Base-by-base conservation (phyloP, 257 asterid species). In the Agastache rugosa region DNA sequence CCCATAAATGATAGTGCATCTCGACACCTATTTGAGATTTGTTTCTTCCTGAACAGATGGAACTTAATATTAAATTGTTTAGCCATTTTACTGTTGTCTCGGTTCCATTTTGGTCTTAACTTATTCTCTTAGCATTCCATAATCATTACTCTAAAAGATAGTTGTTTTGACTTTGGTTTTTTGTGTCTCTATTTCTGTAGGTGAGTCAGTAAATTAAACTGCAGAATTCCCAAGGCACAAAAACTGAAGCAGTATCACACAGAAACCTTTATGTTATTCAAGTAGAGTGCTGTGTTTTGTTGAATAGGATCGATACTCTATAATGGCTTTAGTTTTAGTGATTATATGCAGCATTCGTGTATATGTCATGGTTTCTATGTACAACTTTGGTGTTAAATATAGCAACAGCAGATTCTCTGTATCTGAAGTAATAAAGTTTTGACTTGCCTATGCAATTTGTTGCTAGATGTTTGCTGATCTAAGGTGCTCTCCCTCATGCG, bases 401-500 rank as follows among this genome's bases (percentile, higher is more conserved):
- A 15, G 27, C 17, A 39, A 48, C n/a, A 25, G 31, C 22, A 44
- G 19, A 56, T 56, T 58, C n/a, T 44, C 51, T 12, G 39, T 39
- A 4, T 66, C 1, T 12, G 39, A 54, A 22, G 58, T 51, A 44
- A 42, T 60, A 61, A 76, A 42, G 27, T 70, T 63, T 48, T 65
- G 70, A 71, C 75, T 60, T 54, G 51, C 63, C 3, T 44, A 3
- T 80, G 63, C 76, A 51, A 62, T 77, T 63, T 31, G 73, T 45
- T 72, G 67, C 65, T 84, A 94, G 99, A 86, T 94, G 99, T 94
- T 94, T 86, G 92, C 97, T 56, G 99, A 94, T 78, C 88, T 94
- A 72, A 89, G 97, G 83, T 94, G 99, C 83, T 94, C 97, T 71
- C 97, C 99, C 53, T 89, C 99, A 23, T 95, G 99, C 74, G 29